phyloP scores from a whole-genome alignment of 1,139 yeast species.

The Groenewaldozyma auringiensis region DNA sequence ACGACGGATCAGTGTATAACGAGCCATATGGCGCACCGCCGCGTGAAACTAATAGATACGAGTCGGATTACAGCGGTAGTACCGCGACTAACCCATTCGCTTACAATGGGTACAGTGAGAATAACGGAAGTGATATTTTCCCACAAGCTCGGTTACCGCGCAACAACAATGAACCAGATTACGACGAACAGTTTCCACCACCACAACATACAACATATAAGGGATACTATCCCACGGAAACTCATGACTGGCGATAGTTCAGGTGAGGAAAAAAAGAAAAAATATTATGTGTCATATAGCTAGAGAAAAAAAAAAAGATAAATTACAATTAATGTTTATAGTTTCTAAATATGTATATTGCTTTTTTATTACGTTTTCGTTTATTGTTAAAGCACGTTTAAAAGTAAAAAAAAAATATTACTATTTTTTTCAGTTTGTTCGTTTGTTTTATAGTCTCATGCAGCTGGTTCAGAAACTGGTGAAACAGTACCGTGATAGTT shows the following conservation, averaged over 20 bases:
- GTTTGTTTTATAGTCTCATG: neutral
- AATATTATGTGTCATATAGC: neutral
- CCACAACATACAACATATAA: conserved; percentile 14
- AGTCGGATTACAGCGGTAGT: neutral
- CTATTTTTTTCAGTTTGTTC: neutral
- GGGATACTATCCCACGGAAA: conserved; percentile 16
- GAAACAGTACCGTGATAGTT: neutral
- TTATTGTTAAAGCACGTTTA: too few relatives aligned
- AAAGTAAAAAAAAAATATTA: too few relatives aligned
- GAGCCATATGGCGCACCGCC: neutral
- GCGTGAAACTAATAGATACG: neutral
- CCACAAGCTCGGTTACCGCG: conserved; percentile 21
- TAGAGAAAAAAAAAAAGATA: neutral
- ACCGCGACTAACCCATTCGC: neutral
- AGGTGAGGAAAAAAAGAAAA: neutral
- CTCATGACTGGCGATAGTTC: conserved; percentile 7
- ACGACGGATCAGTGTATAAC: neutral
- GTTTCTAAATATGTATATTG: too few relatives aligned
- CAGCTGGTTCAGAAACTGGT: neutral
- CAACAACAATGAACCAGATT: neutral
- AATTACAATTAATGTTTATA: neutral
- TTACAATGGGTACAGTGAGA: neutral
- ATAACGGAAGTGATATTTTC: conserved; percentile 14
- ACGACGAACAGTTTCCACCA: conserved; percentile 10
- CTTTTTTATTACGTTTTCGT: too few relatives aligned